Base-by-base conservation (phyloP, 2,329 filamentous ascomycete genomes). In the Juglanconis oblonga region DNA sequence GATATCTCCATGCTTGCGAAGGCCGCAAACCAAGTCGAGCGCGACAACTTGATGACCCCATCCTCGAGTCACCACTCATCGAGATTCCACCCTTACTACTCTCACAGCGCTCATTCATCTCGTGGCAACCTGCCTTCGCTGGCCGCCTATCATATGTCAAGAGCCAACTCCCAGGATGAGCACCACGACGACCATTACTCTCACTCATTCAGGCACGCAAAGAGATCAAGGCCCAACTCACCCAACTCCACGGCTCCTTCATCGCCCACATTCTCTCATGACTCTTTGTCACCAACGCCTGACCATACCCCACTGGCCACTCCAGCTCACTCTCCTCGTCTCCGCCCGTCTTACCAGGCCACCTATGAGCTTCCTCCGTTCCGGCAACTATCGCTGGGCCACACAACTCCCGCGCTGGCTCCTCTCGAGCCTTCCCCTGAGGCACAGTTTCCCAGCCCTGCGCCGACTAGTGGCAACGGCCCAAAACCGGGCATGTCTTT, bases 281-380 rank as follows among this genome's bases (percentile, higher is more conserved):
- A 97, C 75, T 97, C 94, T 10, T 84, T 94, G 51, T 98, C 94
- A 9, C 95, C 94, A 4, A 99, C 94, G 1, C 95, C 94, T 10
- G 94, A 98, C 71, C 93, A 97, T 79, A 98, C 95, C n/a, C 94
- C 94, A n/a, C 87, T 98, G 58, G 94, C 93, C 33, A 99, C 94
- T 5, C 94, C 94, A 4, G 94, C 93, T 48, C 95, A 98, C 75
- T 97, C 93, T 17, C 95, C 95, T 55, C 91, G 95, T 48, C 82
- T 99, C 67, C 85, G 93, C 62, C 91, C 94, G 3, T 63, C 62
- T 5, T 89, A 90, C 70, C 85, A 80, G 66, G 87, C 89, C 66
- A 82, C 94, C 57, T 77, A 80, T 68, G 93, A 97, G 73, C 81
- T 98, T 57, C 94, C 95, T 36, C 92, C 91, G 48, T 87, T 99